Evolutionary conservation across 2,329 filamentous ascomycete species (phyloP).

Genomic region (Coniella lustricola): DNA sequence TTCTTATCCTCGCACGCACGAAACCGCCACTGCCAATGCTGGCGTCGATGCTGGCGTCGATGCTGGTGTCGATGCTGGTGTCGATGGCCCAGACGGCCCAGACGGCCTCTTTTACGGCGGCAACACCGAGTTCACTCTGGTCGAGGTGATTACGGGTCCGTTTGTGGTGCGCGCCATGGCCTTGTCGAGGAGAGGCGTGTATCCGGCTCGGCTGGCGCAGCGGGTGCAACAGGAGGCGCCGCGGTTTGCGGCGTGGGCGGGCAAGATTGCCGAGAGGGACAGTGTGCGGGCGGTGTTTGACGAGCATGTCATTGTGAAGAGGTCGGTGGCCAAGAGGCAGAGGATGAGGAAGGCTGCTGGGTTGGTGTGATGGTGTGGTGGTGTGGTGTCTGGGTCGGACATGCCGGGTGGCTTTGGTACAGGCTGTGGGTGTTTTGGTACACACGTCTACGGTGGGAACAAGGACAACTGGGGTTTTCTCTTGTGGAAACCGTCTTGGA

Average conservation of each 20-base stretch:
- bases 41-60: too few relatives aligned
- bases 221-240: conserved; percentile 19
- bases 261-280: conserved; percentile 47
- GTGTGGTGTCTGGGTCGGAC: too few relatives aligned
- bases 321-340: conserved; percentile 30
- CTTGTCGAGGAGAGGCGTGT: conserved; percentile 40
- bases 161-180: conserved; percentile 7
- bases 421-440: too few relatives aligned
- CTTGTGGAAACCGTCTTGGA: too few relatives aligned
- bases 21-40: too few relatives aligned
- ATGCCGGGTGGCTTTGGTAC: too few relatives aligned
- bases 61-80: too few relatives aligned
- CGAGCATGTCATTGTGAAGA: conserved; percentile 36
- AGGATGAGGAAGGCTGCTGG: conserved; percentile 14
- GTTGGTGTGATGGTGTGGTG: conserved; percentile 6
- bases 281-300: conserved; percentile 57
- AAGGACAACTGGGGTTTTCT: too few relatives aligned
- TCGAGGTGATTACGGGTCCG: conserved; percentile 47
- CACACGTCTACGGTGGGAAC: too few relatives aligned
- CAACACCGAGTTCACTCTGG: conserved; percentile 56
- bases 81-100: conserved; percentile 13
- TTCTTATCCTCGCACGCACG: too few relatives aligned
- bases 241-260: conserved; percentile 58
- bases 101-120: conserved; percentile 54
- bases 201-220: conserved; percentile 38